phyloP scores from a whole-genome alignment of 129 eudicot species.

The Mikania micrantha region DNA sequence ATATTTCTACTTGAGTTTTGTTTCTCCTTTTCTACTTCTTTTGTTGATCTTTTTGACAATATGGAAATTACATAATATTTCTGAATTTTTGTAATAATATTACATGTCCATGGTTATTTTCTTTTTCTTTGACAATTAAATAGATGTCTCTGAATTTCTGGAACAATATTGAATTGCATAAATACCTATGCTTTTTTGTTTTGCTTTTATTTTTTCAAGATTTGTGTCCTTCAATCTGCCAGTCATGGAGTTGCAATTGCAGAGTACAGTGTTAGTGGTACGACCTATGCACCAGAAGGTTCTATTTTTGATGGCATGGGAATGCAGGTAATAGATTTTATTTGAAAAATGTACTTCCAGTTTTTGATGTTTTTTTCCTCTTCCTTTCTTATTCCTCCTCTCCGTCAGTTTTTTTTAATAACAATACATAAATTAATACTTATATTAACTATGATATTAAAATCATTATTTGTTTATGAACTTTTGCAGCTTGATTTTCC shows the following conservation, averaged over 20 bases:
- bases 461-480: not conserved
- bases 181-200: not conserved
- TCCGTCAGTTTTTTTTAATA: not conserved
- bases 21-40: not conserved
- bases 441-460: not conserved
- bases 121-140: slow-evolving; percentile 1
- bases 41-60: not conserved
- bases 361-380: not conserved
- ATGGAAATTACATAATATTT: not conserved
- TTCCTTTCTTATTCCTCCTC: too few relatives aligned
- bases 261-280: slow-evolving; percentile 80
- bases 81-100: slow-evolving; percentile 1
- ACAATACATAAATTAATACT: not conserved
- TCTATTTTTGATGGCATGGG: slow-evolving; percentile 60
- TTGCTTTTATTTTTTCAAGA: slow-evolving; percentile 29
- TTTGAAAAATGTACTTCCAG: not conserved
- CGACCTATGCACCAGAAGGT: slow-evolving; percentile 98
- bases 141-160: not conserved
- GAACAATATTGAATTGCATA: not conserved
- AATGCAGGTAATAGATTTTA: slow-evolving; percentile 42
- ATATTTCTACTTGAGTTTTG: not conserved
- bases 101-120: not conserved
- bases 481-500: slow-evolving; percentile 86
- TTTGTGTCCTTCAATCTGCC: slow-evolving; percentile 81
- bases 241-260: slow-evolving; percentile 46